Conservation (phyloP, 805 yeast genomes). For the Zygosaccharomyces rouxii region DNA sequence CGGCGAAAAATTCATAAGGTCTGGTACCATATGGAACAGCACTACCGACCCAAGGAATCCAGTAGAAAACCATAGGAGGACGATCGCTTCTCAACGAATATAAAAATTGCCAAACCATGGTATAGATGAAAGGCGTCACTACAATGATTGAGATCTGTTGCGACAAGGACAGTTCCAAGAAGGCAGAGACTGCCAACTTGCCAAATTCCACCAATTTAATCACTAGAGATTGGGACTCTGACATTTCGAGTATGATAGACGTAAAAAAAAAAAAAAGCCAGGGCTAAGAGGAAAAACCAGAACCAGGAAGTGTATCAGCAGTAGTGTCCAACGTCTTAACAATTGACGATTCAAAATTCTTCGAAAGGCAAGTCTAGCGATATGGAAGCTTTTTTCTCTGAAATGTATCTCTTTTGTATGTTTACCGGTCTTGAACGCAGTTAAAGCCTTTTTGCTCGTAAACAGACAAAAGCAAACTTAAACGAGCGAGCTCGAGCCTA, state of each 20-base stretch:
- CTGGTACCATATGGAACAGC: conserved; percentile 87
- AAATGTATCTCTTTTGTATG: no score
- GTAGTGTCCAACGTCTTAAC: no score
- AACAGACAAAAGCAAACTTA: not conserved
- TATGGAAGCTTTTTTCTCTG: no score
- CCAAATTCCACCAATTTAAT: conserved; percentile 17
- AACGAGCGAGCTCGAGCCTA: not conserved
- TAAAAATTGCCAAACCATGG: conserved; percentile 59
- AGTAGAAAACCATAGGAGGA: conserved; percentile 85
- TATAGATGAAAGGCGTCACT: conserved; percentile 56
- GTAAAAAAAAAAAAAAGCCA: not conserved
- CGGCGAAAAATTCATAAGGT: conserved; percentile 85
- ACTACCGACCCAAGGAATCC: conserved; percentile 95
- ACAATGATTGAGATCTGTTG: conserved; percentile 37
- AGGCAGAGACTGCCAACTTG: conserved; percentile 21
- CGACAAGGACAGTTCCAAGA: conserved; percentile 34
- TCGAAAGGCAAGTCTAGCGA: no score
- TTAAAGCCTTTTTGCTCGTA: not conserved
- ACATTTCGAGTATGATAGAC: not conserved
- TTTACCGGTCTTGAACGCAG: not conserved
- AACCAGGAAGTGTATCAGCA: not conserved
- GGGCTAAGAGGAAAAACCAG: not conserved
- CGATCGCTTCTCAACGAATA: conserved; percentile 75
- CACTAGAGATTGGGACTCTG: conserved; percentile 21
- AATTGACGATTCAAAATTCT: no score